Evolutionary conservation across 805 yeast species (phyloP).

Genomic region (Groenewaldozyma tartarivorans): DNA sequence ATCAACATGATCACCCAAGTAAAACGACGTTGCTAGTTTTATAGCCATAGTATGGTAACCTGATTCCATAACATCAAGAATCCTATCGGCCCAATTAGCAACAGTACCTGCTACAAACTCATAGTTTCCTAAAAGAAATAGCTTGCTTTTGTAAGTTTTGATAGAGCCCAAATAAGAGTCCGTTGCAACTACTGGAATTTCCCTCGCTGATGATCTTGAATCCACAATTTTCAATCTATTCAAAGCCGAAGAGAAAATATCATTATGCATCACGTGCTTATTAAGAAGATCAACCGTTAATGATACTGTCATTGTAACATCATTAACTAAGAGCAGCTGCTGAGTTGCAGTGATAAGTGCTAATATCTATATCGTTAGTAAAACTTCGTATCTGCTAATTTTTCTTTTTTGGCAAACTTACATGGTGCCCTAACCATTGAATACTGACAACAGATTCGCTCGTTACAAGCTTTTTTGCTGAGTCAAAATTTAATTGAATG

Average conservation of each 20-base stretch:
- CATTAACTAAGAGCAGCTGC: conserved; percentile 35
- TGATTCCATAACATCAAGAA: conserved; percentile 38
- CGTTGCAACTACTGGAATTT: conserved; percentile 21
- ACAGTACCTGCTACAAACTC: conserved; percentile 49
- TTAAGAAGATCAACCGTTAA: conserved; percentile 31
- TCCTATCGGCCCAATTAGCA: conserved; percentile 61
- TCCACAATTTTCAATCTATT: conserved; percentile 12
- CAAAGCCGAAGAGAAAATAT: conserved; percentile 22
- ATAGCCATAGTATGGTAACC: conserved; percentile 49
- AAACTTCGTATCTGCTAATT: background rate
- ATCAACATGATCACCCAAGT: conserved; percentile 36
- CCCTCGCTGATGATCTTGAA: conserved; percentile 11
- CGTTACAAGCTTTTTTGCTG: conserved; percentile 34
- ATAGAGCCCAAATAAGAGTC: conserved; percentile 31
- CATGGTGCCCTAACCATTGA: conserved; percentile 44
- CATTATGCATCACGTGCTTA: conserved; percentile 31
- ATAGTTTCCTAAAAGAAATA: conserved; percentile 45
- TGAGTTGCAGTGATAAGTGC: conserved; percentile 38
- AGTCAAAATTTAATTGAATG: conserved; percentile 28
- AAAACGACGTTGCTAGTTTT: conserved; percentile 44
- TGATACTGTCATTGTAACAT: conserved; percentile 30
- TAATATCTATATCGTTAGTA: conserved; percentile 22
- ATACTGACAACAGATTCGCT: conserved; percentile 43
- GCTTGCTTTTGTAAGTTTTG: conserved; percentile 33
- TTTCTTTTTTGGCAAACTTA: conserved; percentile 8